phyloP scores from a whole-genome alignment of 139 green algal genomes.

The Ettlia oleoabundans region DNA sequence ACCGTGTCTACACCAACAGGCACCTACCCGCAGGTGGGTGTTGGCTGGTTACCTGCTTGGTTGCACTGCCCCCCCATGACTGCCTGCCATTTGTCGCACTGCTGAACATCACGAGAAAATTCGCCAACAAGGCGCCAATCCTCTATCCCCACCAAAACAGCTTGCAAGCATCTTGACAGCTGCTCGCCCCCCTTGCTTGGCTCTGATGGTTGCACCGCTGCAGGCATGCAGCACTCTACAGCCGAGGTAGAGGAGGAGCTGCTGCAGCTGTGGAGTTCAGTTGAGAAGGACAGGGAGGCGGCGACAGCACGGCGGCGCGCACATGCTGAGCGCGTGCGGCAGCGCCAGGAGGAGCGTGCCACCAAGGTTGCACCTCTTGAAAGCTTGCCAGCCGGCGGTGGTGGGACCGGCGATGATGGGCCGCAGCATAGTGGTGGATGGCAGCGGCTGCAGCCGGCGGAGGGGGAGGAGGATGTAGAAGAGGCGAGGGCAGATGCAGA shows the following conservation, averaged over 20 bases:
- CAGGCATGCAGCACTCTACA: constrained; percentile 48
- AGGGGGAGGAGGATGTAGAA: neutral
- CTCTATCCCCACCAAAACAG: too few relatives aligned
- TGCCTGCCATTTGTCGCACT: neutral
- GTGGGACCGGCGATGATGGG: neutral
- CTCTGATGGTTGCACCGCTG: too few relatives aligned
- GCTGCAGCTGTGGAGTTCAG: constrained; percentile 79
- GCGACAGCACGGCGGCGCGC: neutral
- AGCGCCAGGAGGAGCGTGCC: neutral
- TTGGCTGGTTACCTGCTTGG: neutral
- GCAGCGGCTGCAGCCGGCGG: constrained; percentile 13
- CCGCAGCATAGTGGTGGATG: neutral
- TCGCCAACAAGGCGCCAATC: too few relatives aligned
- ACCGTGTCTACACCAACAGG: constrained; percentile 48
- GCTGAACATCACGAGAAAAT: too few relatives aligned
- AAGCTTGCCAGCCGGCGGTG: too few relatives aligned
- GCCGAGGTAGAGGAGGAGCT: constrained; percentile 83
- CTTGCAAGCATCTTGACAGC: too few relatives aligned
- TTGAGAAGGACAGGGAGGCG: constrained; percentile 75
- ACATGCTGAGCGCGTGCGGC: constrained; percentile 11
- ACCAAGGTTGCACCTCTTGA: constrained; percentile 16
- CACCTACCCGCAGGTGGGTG: constrained; percentile 37
- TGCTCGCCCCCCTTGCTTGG: too few relatives aligned
- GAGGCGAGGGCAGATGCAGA: neutral
- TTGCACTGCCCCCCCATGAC: neutral